phyloP scores from a whole-genome alignment of 441 rosid genomes.

The Eutrema salsugineum region DNA sequence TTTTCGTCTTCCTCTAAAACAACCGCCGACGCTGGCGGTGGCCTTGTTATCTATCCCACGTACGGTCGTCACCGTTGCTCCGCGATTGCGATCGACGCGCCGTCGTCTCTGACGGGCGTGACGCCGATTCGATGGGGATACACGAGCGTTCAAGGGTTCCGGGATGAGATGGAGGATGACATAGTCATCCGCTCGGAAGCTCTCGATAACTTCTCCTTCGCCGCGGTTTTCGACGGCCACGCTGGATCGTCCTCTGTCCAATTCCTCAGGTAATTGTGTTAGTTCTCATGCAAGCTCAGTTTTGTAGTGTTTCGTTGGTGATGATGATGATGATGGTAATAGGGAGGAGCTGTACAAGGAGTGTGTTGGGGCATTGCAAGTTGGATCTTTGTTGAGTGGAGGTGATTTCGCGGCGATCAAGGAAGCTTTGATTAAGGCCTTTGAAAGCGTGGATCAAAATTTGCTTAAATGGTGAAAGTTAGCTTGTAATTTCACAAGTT shows the following conservation, averaged over 20 bases:
- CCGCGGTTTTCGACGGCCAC: constrained; percentile 91
- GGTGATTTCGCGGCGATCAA: constrained; percentile 46
- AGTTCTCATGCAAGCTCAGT: neutral
- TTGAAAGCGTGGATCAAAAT: constrained; percentile 64
- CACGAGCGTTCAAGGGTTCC: constrained; percentile 62
- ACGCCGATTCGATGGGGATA: constrained; percentile 76
- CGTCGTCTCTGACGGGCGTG: constrained; percentile 57
- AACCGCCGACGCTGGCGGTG: constrained; percentile 13
- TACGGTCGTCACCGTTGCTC: constrained; percentile 48
- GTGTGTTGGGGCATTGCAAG: constrained; percentile 69
- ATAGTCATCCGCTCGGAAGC: constrained; percentile 65
- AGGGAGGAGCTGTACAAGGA: constrained; percentile 91
- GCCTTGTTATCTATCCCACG: constrained; percentile 5
- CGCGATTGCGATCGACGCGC: constrained; percentile 81
- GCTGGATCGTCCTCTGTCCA: constrained; percentile 74
- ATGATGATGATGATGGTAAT: neutral
- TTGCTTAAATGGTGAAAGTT: constrained; percentile 57
- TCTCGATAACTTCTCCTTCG: constrained; percentile 74
- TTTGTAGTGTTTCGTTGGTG: neutral
- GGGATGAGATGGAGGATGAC: constrained; percentile 92
- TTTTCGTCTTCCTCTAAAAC: constrained; percentile 22
- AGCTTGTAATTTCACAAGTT: neutral
- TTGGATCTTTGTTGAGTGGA: constrained; percentile 62
- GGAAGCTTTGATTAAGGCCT: constrained; percentile 57
- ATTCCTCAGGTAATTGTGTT: constrained; percentile 57